phyloP scores from a whole-genome alignment of 2,329 filamentous ascomycete genomes.

The Apiospora malaysiana region DNA sequence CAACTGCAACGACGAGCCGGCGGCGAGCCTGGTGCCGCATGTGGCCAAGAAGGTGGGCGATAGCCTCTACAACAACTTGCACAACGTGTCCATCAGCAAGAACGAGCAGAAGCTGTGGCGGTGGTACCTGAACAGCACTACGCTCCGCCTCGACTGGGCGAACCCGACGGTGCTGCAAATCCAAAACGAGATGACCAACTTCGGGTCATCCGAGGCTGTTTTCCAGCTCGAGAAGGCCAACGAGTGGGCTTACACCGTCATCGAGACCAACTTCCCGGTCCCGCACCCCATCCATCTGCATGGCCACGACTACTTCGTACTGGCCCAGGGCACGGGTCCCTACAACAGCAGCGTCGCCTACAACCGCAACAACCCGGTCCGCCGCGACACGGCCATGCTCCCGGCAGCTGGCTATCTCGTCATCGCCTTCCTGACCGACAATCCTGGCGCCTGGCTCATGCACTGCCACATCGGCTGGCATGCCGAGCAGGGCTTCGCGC shows the following conservation, averaged over 20 bases:
- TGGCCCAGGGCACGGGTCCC: constrained; percentile 39
- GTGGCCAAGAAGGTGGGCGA: constrained; percentile 41
- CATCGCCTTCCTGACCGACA: constrained; percentile 56
- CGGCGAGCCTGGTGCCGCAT: constrained; percentile 41
- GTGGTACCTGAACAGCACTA: constrained; percentile 56
- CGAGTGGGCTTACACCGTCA: constrained; percentile 43
- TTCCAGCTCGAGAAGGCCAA: constrained; percentile 34
- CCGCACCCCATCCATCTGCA: constrained; percentile 49
- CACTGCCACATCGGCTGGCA: constrained; percentile 56
- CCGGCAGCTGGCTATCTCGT: constrained; percentile 52
- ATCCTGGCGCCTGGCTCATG: constrained; percentile 47
- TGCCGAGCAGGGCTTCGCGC: constrained; percentile 52
- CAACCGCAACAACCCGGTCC: constrained; percentile 50
- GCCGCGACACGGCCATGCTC: constrained; percentile 55
- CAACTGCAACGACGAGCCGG: constrained; percentile 45
- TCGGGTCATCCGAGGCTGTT: constrained; percentile 38
- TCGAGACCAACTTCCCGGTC: constrained; percentile 37
- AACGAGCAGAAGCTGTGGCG: constrained; percentile 44
- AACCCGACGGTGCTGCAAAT: constrained; percentile 50
- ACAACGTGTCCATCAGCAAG: constrained; percentile 35
- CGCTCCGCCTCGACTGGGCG: constrained; percentile 52
- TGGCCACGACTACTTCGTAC: constrained; percentile 50
- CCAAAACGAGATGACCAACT: constrained; percentile 33
- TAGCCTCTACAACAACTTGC: constrained; percentile 32
- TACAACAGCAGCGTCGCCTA: constrained; percentile 37